phyloP scores from a whole-genome alignment of 768 basidiomycete genomes.

The Podaxis sp. region DNA sequence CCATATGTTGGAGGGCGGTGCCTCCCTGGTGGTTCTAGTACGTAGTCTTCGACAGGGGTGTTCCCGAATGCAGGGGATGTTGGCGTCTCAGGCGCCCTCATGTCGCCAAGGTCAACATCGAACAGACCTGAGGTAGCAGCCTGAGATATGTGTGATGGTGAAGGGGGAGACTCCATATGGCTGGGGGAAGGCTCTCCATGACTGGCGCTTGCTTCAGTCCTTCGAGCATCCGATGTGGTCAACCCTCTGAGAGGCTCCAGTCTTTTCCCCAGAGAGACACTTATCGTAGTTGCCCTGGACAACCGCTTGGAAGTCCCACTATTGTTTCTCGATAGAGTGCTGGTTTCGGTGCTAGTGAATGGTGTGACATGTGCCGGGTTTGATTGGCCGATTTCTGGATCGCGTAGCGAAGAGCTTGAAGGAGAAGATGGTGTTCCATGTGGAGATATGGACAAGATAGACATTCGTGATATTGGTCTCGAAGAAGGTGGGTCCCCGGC shows the following conservation, averaged over 20 bases:
- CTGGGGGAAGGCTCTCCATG: not conserved
- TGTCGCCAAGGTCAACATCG: not conserved
- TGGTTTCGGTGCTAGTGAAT: not conserved
- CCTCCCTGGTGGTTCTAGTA: not conserved
- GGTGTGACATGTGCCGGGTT: not conserved
- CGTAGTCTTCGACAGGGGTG: not conserved
- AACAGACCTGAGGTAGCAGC: not conserved
- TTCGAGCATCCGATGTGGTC: not conserved
- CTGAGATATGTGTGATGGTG: not conserved
- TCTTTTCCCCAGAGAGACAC: not conserved
- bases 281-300: not conserved
- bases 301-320: not conserved
- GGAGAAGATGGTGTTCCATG: not conserved
- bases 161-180: not conserved
- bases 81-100: slow-evolving; percentile 5
- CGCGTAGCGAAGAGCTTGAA: not conserved
- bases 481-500: not conserved
- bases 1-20: not conserved
- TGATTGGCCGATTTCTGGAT: not conserved
- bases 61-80: not conserved
- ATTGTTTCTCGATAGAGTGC: not conserved
- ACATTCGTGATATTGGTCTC: not conserved
- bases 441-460: not conserved
- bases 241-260: slow-evolving; percentile 4
- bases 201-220: not conserved